Percentiles rank a stretch among this genome's conserved stretches.
Evolutionary conservation across 164 flowering plant species (phyloP).

Genomic region (Echeveria elegans): DNA sequence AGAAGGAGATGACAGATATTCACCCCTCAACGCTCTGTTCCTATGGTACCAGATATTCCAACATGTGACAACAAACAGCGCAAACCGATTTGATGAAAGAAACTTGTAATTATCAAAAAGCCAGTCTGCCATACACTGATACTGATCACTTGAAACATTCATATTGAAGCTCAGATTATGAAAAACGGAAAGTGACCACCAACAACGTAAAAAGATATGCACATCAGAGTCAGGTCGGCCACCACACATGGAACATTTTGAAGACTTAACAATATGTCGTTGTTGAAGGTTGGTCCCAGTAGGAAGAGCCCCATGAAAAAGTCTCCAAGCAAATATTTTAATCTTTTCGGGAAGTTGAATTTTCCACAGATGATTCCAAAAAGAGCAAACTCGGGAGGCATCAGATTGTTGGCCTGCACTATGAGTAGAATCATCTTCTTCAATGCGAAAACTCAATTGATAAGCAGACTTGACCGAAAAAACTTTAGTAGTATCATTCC

Average conservation of each 20-base stretch:
- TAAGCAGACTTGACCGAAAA: background rate
- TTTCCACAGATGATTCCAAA: background rate
- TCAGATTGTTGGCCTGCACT: background rate
- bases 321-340: background rate
- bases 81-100: background rate
- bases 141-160: too few relatives aligned
- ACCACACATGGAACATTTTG: background rate
- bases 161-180: background rate
- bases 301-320: background rate
- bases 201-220: background rate
- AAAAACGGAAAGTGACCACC: background rate
- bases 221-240: background rate
- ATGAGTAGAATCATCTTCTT: background rate
- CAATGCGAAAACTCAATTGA: background rate
- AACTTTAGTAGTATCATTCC: background rate
- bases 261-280: too few relatives aligned
- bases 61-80: too few relatives aligned
- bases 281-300: background rate
- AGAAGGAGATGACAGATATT: too few relatives aligned
- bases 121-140: background rate
- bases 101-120: background rate
- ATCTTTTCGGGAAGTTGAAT: background rate
- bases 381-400: background rate
- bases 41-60: background rate
- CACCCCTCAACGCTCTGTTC: background rate